Conservation (phyloP, 768 basidiomycete genomes). For the Stropharia rugosoannulata region DNA sequence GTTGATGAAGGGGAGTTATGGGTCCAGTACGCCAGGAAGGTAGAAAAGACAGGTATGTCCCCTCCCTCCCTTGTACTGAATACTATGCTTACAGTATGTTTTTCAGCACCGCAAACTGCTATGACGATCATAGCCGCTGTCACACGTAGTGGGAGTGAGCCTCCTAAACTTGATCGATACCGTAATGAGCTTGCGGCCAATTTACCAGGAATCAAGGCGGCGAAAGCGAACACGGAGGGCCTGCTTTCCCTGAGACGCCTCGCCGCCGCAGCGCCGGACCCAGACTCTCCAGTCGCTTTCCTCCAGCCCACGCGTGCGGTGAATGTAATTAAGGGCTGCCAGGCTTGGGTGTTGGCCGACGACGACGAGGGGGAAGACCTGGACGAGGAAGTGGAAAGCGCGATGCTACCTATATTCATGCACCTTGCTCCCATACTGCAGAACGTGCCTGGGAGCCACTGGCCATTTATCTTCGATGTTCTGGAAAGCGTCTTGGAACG, state of each 20-base stretch:
- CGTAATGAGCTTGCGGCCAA: constrained; percentile 90
- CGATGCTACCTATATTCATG: constrained; percentile 70
- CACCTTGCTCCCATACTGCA: constrained; percentile 87
- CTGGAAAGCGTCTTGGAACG: constrained; percentile 83
- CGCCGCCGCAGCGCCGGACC: constrained; percentile 69
- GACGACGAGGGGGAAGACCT: constrained; percentile 72
- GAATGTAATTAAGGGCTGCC: constrained; percentile 82
- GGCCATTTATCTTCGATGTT: constrained; percentile 91
- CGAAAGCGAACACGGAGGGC: constrained; percentile 67
- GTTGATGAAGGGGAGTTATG: constrained; percentile 73
- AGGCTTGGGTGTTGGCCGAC: constrained; percentile 71
- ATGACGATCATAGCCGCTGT: constrained; percentile 67
- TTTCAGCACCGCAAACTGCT: constrained; percentile 65
- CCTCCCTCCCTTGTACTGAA: not conserved
- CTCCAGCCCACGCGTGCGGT: constrained; percentile 83
- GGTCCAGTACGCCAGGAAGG: constrained; percentile 64
- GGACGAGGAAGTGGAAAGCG: constrained; percentile 76
- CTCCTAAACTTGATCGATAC: constrained; percentile 71
- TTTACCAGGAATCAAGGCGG: constrained; percentile 62
- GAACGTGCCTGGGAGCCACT: constrained; percentile 82
- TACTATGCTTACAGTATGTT: not conserved
- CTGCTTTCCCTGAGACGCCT: constrained; percentile 68
- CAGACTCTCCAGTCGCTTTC: constrained; percentile 80
- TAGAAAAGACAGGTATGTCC: constrained; percentile 61
- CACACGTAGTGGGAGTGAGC: constrained; percentile 62